Evolutionary conservation across 2,329 filamentous ascomycete species (phyloP).

Genomic region (Pseudogymnoascus sp.): DNA sequence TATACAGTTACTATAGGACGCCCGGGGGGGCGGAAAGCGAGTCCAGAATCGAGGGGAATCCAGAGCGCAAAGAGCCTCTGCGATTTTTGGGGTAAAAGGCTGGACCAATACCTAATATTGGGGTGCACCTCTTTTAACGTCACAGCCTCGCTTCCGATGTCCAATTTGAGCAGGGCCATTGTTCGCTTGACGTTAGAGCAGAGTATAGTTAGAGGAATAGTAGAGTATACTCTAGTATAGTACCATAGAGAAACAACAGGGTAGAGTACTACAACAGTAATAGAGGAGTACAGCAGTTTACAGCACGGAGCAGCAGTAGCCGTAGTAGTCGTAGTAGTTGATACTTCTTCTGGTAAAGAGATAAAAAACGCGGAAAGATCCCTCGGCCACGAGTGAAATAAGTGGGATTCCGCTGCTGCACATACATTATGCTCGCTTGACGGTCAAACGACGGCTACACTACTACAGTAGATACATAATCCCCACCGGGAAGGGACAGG

Average conservation of each 20-base stretch:
- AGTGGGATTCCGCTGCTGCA: background rate
- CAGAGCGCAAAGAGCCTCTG: background rate
- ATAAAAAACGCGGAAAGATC: background rate
- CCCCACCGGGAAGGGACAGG: background rate
- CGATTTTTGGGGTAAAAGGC: background rate
- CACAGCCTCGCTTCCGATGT: constrained; percentile 6
- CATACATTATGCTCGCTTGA: background rate
- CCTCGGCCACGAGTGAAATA: constrained; percentile 4
- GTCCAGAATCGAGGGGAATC: background rate
- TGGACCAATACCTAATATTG: constrained; percentile 9
- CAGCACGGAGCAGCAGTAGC: background rate
- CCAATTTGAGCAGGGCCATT: background rate
- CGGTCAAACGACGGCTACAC: background rate
- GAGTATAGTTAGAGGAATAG: background rate
- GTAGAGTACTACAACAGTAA: background rate
- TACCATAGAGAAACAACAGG: background rate
- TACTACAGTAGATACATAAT: background rate
- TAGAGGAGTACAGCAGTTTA: background rate
- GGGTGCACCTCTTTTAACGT: background rate
- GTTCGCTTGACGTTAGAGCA: background rate
- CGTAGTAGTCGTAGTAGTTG: background rate
- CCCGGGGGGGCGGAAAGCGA: background rate
- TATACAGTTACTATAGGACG: background rate
- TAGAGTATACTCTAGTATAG: background rate
- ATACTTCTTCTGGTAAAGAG: background rate